Evolutionary conservation across 2,329 filamentous ascomycete genomes (phyloP).

Genomic region (Akanthomyces dipterigenus): DNA sequence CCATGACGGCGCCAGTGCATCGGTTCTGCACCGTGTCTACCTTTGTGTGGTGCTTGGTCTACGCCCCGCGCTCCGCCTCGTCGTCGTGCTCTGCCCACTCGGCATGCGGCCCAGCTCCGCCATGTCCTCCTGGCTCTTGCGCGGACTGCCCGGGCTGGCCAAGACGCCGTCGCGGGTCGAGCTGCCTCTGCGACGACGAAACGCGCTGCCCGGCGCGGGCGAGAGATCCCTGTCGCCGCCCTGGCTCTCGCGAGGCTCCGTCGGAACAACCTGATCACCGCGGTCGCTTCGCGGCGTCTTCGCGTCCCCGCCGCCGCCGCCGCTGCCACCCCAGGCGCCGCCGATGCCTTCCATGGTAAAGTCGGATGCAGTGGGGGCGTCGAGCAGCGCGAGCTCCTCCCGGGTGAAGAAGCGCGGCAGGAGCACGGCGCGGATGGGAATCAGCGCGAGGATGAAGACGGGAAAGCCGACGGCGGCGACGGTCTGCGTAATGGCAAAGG

Average conservation of each 20-base stretch:
- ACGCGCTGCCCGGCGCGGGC: background rate
- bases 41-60: constrained; percentile 11
- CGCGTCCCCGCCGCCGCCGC: constrained; percentile 16
- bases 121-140: constrained; percentile 28
- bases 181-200: constrained; percentile 3
- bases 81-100: constrained; percentile 24
- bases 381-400: constrained; percentile 56
- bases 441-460: constrained; percentile 62
- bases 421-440: constrained; percentile 58
- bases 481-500: constrained; percentile 77
- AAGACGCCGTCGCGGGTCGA: constrained; percentile 20
- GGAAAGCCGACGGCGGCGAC: constrained; percentile 78
- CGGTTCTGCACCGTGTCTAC: background rate
- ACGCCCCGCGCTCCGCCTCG: constrained; percentile 21
- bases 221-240: background rate
- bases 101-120: constrained; percentile 27
- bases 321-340: constrained; percentile 46
- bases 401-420: constrained; percentile 55
- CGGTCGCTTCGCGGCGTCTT: constrained; percentile 13
- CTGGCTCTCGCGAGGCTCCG: background rate
- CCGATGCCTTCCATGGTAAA: constrained; percentile 74
- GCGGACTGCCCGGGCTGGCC: constrained; percentile 21
- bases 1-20: background rate
- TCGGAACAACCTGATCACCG: constrained; percentile 13
- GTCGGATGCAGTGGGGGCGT: constrained; percentile 67